phyloP scores from a whole-genome alignment of 257 asterid species.

The Capsicum rhomboideum region DNA sequence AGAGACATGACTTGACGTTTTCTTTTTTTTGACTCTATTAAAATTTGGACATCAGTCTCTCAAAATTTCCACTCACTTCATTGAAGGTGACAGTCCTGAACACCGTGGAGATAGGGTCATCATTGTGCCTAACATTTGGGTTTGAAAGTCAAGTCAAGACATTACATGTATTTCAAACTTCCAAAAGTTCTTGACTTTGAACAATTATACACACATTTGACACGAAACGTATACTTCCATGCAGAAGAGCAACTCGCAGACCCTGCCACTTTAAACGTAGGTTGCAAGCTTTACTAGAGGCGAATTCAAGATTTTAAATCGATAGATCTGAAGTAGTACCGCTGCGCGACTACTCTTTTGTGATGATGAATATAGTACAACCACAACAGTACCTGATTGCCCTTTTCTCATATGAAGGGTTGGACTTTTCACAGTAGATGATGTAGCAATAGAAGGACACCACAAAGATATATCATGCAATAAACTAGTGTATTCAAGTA shows the following conservation, averaged over 20 bases:
- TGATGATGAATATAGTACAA: not conserved
- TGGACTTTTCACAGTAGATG: not conserved
- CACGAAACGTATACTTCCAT: not conserved
- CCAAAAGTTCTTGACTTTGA: not conserved
- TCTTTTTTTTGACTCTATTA: not conserved
- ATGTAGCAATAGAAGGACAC: not conserved
- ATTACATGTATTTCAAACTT: not conserved
- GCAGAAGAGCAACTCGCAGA: not conserved
- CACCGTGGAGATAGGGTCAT: not conserved
- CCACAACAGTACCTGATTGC: not conserved
- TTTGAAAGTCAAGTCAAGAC: not conserved
- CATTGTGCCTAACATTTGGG: not conserved
- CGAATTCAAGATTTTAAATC: not conserved
- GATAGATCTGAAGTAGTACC: not conserved
- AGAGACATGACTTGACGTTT: not conserved
- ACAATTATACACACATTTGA: not conserved
- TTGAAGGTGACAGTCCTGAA: not conserved
- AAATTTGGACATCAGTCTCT: not conserved
- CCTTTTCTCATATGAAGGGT: not conserved
- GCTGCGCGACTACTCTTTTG: not conserved
- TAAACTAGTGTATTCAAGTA: not conserved
- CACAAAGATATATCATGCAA: not conserved
- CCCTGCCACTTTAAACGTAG: not conserved
- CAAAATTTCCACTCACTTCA: not conserved
- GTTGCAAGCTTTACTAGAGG: not conserved